A percentile compares a stretch with the other conserved stretches of the same genome.
phyloP scores from a whole-genome alignment of 1,284 basidiomycete genomes.

The Crocinoboletus sp. region DNA sequence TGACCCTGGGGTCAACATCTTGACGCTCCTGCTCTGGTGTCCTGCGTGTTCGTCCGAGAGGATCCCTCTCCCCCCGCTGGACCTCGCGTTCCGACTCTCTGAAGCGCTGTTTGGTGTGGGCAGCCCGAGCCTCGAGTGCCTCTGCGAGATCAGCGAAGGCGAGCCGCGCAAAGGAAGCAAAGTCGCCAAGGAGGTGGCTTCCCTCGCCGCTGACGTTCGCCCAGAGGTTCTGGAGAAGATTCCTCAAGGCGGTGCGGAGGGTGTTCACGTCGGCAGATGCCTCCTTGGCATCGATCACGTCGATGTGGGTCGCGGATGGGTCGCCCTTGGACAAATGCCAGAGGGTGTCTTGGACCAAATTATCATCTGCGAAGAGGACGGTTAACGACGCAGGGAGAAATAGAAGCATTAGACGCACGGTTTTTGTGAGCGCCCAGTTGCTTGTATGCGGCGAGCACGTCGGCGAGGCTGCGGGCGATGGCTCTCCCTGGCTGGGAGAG shows the following conservation, averaged over 20 bases:
- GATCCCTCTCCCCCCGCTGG: slow-evolving; percentile 52
- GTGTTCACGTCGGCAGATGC: slow-evolving; percentile 46
- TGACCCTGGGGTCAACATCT: slow-evolving; percentile 37
- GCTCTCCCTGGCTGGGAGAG: slow-evolving; percentile 50
- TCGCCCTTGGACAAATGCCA: slow-evolving; percentile 58
- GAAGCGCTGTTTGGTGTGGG: slow-evolving; percentile 45
- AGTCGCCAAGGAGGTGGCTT: slow-evolving; percentile 50
- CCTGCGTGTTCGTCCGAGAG: slow-evolving; percentile 48
- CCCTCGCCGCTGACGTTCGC: slow-evolving; percentile 49
- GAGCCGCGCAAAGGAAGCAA: slow-evolving; percentile 57
- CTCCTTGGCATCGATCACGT: slow-evolving; percentile 39
- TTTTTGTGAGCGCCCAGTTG: slow-evolving; percentile 51
- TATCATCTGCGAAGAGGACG: slow-evolving; percentile 43
- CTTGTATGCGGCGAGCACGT: slow-evolving; percentile 52
- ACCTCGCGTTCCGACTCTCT: slow-evolving; percentile 53
- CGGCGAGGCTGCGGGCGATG: slow-evolving; percentile 45
- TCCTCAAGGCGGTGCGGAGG: slow-evolving; percentile 45
- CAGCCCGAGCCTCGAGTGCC: slow-evolving; percentile 46
- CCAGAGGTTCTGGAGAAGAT: slow-evolving; percentile 49
- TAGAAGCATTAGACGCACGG: slow-evolving; percentile 30
- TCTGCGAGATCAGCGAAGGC: slow-evolving; percentile 61
- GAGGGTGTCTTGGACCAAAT: slow-evolving; percentile 56
- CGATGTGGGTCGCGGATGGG: slow-evolving; percentile 34
- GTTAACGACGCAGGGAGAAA: neutral
- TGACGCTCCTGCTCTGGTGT: slow-evolving; percentile 38